A percentile compares a stretch with the other conserved stretches of the same genome.
Conservation (phyloP, 2,329 filamentous ascomycete genomes). For the Penicillium hordei region DNA sequence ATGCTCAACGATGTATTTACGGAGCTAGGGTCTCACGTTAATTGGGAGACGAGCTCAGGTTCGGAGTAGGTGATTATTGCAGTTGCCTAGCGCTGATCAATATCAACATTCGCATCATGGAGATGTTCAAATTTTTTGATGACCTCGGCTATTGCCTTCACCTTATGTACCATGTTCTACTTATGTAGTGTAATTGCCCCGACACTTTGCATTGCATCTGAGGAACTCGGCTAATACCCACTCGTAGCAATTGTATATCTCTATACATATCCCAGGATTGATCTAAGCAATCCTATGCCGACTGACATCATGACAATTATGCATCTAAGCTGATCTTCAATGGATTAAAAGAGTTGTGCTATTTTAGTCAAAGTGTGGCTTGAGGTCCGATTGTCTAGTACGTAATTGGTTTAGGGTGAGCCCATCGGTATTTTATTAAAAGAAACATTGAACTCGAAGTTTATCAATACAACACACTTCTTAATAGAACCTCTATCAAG, state of each 20-base stretch:
- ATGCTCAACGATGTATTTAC: not conserved
- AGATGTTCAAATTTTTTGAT: not conserved
- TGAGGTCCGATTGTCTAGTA: not conserved
- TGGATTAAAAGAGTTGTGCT: not conserved
- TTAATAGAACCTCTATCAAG: not conserved
- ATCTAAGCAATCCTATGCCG: not conserved
- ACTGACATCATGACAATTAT: not conserved
- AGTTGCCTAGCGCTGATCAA: not conserved
- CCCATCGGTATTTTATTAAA: not conserved
- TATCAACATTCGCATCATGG: too few species aligned
- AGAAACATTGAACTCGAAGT: not conserved
- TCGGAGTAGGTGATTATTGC: not conserved
- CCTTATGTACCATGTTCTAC: not conserved
- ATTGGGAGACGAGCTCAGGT: not conserved
- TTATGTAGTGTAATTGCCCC: not conserved
- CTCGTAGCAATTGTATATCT: too few species aligned
- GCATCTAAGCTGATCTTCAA: not conserved
- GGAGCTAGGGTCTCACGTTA: not conserved
- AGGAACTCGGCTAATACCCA: not conserved
- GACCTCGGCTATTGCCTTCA: not conserved
- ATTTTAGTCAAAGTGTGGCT: not conserved
- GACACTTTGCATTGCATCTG: not conserved
- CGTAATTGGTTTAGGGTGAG: not conserved
- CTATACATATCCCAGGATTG: not conserved
- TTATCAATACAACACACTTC: not conserved